phyloP scores from a whole-genome alignment of 2,329 filamentous ascomycete genomes.

The Bertia moriformis region DNA sequence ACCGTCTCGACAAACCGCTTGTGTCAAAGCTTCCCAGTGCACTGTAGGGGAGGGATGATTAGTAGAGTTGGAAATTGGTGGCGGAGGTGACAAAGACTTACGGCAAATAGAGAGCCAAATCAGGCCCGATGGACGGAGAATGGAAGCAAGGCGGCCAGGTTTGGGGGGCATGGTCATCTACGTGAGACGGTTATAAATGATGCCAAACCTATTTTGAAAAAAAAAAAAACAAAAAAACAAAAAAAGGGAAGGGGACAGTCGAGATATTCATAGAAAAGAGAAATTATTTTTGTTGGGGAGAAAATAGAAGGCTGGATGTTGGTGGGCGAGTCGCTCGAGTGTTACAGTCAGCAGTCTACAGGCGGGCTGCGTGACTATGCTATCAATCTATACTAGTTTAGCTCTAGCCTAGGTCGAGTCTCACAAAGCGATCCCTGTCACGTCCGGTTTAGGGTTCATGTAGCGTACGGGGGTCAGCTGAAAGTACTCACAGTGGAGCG shows the following conservation, averaged over 20 bases:
- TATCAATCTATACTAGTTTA: not conserved
- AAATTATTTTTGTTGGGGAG: not conserved
- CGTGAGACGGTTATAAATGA: not conserved
- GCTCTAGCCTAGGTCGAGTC: not conserved
- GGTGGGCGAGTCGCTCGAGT: not conserved
- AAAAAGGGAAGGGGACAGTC: not conserved
- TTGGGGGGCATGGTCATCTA: not conserved
- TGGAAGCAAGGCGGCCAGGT: conserved; percentile 4
- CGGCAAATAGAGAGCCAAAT: conserved; percentile 7
- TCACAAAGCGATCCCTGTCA: not conserved
- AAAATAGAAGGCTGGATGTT: not conserved
- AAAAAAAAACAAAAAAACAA: not conserved
- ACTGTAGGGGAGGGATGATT: conserved; percentile 5
- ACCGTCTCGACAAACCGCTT: conserved; percentile 7
- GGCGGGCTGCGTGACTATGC: too few species aligned
- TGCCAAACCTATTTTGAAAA: not conserved
- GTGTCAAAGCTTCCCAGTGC: conserved; percentile 8
- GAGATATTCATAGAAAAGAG: not conserved
- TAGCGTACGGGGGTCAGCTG: not conserved
- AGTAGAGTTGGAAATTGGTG: conserved; percentile 3
- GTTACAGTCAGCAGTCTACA: not conserved
- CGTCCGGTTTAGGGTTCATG: not conserved
- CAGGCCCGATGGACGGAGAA: conserved; percentile 4
- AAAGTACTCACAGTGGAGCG: too few species aligned
- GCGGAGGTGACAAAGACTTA: conserved; percentile 2